Base-by-base conservation (phyloP, 495 filamentous ascomycete genomes). In the Aspergillus incahuasiensis region DNA sequence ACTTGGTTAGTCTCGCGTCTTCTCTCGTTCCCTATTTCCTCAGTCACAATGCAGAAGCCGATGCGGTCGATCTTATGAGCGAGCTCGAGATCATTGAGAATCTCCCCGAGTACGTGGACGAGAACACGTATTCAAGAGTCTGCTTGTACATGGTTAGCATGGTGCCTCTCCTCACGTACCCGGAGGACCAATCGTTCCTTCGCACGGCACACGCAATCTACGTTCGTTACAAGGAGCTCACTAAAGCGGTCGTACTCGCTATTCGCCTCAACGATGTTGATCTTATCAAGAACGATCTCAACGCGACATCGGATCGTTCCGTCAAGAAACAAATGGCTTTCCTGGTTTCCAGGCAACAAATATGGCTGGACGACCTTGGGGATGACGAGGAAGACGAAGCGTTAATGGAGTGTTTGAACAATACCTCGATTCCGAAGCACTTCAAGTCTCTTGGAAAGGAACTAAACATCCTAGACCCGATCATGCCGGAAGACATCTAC, bases 121-220 rank as follows among this genome's bases (percentile, higher is more conserved):
- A 96, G 67, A 88, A 97, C 69, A 97, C 91, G 28, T 99, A 95
- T 64, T 73, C 86, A 22, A 79, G 94, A 61, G 94, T 96, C 52
- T 97, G 92, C 74, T 70, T 99, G 61, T 99, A 99, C 70, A 96
- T 99, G 86, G 90, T 96, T 62, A 95, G 89, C 78, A 97, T 97
- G 90, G 94, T 99, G 48, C 94, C 92, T 61, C 83, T 97, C 15
- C 83, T 99, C 66, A 97, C 95, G 8, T 96, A 92, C 66, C 94
- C 94, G 25, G 94, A 99, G 75, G 95, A 97, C 67, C 87, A 96
- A 66, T 84, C 86, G 67, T 97, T 97, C 73, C 87, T 99, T 55
- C 80, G 80, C 41, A 92, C 91, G 1, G 92, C 91, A 48, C 92
- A 97, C 71, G 78, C 81, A 51, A 95, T 97, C 68, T 99, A 99